Percentiles rank a stretch among this genome's conserved stretches.
These are phyloP conservation scores for Cicer bijugum DNA, from an alignment of 306 rosid species.

Conservation along the genomic window DNA sequence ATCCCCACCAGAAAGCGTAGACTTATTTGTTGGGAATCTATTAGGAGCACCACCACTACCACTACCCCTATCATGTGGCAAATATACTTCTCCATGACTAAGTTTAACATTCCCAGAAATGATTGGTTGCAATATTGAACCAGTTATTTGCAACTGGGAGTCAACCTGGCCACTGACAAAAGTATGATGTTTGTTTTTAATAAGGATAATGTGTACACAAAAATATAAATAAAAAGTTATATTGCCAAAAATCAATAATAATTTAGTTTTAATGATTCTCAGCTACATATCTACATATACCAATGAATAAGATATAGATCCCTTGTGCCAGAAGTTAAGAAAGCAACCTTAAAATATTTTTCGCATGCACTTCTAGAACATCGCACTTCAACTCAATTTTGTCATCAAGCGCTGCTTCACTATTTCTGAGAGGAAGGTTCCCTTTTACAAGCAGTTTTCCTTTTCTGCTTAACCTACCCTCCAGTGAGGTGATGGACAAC, in stretches of 20 bases:
- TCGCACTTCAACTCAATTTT: conserved; percentile 90
- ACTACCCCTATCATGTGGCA: conserved; percentile 80
- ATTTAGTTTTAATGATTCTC: background rate
- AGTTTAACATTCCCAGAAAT: conserved; percentile 85
- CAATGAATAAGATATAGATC: conserved; percentile 28
- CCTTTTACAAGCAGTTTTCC: conserved; percentile 86
- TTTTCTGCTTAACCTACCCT: conserved; percentile 84
- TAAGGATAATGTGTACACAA: conserved; percentile 26
- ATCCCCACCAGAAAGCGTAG: conserved; percentile 57
- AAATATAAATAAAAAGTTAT: conserved; percentile 29
- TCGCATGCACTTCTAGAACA: conserved; percentile 79
- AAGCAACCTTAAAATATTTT: conserved; percentile 75
- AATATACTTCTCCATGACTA: conserved; percentile 94
- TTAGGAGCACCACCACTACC: conserved; percentile 65
- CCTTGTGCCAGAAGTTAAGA: conserved; percentile 32
- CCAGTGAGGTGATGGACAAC: conserved; percentile 81
- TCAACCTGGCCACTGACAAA: conserved; percentile 90
- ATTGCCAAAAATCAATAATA: conserved; percentile 16
- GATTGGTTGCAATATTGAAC: conserved; percentile 87
- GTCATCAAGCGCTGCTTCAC: conserved; percentile 75
- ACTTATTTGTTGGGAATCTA: conserved; percentile 65
- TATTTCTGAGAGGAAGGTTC: conserved; percentile 87
- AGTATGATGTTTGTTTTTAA: conserved; percentile 35
- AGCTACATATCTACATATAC: background rate
- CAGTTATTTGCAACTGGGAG: conserved; percentile 87